These are phyloP conservation scores for Salix purpurea DNA, from an alignment of 345 rosid species.

Conservation along the genomic window DNA sequence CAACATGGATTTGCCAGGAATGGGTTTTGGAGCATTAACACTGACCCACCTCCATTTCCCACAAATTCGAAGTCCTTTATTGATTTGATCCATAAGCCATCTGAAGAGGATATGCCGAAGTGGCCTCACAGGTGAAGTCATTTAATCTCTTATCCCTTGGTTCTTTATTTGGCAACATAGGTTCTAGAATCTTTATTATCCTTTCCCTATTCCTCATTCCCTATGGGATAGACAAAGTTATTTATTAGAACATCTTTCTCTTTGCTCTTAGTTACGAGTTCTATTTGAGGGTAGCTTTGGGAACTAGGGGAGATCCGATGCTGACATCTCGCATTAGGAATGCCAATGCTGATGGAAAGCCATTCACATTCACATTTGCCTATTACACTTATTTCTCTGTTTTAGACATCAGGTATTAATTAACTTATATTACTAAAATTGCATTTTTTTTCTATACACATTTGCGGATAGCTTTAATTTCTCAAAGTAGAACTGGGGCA, in stretches of 20 bases:
- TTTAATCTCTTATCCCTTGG: neutral
- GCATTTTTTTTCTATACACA: neutral
- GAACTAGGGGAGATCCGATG: conserved; percentile 68
- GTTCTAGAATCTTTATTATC: neutral
- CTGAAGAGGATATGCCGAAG: too few species aligned
- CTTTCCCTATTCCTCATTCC: neutral
- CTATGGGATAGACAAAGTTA: neutral
- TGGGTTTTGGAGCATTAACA: conserved; percentile 70
- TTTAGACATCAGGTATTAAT: conserved; percentile 76
- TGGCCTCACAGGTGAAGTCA: too few species aligned
- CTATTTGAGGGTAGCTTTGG: conserved; percentile 79
- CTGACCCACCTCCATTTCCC: conserved; percentile 69
- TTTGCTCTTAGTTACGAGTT: conserved; percentile 64
- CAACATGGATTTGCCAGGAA: conserved; percentile 91
- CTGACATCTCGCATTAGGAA: conserved; percentile 85
- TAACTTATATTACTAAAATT: neutral
- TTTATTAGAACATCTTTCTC: neutral
- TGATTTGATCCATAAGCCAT: too few species aligned
- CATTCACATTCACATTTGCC: conserved; percentile 59
- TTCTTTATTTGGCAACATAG: neutral
- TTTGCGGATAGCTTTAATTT: neutral
- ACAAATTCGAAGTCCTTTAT: conserved; percentile 46
- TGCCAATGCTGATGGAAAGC: conserved; percentile 68
- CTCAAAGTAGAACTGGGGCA: too few species aligned
- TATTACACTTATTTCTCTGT: conserved; percentile 74